Evolutionary conservation across 495 filamentous ascomycete species (phyloP).

Genomic region (Sordaria brevicollis): DNA sequence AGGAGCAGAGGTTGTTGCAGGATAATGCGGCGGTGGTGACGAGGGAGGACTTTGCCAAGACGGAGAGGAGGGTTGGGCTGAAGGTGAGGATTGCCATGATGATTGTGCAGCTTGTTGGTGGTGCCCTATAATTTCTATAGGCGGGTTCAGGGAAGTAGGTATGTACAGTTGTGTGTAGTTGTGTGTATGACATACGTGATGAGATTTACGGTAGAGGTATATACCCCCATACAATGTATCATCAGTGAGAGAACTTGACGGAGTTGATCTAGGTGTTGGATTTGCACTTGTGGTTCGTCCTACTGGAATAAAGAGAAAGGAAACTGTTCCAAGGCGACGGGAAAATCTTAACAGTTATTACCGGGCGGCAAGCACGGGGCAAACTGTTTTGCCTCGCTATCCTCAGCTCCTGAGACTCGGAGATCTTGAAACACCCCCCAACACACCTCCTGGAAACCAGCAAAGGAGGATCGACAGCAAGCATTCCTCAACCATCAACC

Average conservation of each 20-base stretch:
- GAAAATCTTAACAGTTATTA: neutral
- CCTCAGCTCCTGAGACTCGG: neutral
- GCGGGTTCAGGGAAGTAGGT: neutral
- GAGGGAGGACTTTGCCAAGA: constrained; percentile 64
- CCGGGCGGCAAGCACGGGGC: neutral
- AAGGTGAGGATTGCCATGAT: constrained; percentile 85
- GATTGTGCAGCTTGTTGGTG: constrained; percentile 67
- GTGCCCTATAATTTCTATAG: constrained; percentile 53
- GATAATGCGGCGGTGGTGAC: constrained; percentile 55
- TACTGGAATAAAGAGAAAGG: neutral
- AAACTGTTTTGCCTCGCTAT: neutral
- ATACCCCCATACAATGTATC: constrained; percentile 6
- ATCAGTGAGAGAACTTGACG: neutral
- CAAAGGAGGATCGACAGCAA: neutral
- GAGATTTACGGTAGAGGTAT: constrained; percentile 1
- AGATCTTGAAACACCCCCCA: constrained; percentile 9
- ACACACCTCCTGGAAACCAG: constrained; percentile 12
- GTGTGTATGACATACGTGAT: constrained; percentile 3
- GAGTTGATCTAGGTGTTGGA: neutral
- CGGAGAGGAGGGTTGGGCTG: constrained; percentile 73
- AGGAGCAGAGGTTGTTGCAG: constrained; percentile 71
- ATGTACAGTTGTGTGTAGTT: neutral
- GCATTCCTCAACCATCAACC: neutral
- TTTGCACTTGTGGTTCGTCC: neutral
- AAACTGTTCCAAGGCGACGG: neutral